Conservation (phyloP, 2,329 filamentous ascomycete species). For the Diaporthe sp. region DNA sequence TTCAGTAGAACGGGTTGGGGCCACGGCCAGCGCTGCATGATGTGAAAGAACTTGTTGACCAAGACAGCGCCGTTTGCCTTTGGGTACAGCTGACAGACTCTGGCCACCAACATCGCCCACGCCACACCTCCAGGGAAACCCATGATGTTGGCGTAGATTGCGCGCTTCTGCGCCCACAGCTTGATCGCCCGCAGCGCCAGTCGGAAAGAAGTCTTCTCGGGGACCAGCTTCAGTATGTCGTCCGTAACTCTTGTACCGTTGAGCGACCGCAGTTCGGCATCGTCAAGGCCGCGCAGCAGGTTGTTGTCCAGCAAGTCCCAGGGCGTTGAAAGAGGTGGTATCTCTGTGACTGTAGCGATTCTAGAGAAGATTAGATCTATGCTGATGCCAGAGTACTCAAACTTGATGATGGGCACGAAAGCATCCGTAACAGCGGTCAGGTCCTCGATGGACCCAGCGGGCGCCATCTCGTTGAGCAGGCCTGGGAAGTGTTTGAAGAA, state of each 20-base stretch:
- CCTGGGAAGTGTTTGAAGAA: conserved; percentile 93
- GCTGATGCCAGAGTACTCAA: conserved; percentile 90
- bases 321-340: conserved; percentile 67
- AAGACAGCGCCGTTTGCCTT: conserved; percentile 91
- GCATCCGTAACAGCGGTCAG: conserved; percentile 89
- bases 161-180: conserved; percentile 93
- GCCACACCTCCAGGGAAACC: conserved; percentile 97
- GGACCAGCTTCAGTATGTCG: conserved; percentile 90
- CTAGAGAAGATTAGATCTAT: conserved; percentile 94
- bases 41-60: conserved; percentile 92
- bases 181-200: conserved; percentile 93
- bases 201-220: conserved; percentile 90
- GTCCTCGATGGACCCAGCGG: conserved; percentile 84
- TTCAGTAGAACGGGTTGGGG: conserved; percentile 94
- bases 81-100: conserved; percentile 96
- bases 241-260: conserved; percentile 96
- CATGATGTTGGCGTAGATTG: conserved; percentile 95
- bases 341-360: conserved; percentile 76
- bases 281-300: conserved; percentile 87
- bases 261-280: conserved; percentile 87
- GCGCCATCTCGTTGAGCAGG: conserved; percentile 81
- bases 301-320: conserved; percentile 82
- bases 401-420: conserved; percentile 97
- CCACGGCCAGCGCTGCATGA: conserved; percentile 94
- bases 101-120: conserved; percentile 97